Conservation (phyloP, 306 rosid species). For the Mimosa pudica region DNA sequence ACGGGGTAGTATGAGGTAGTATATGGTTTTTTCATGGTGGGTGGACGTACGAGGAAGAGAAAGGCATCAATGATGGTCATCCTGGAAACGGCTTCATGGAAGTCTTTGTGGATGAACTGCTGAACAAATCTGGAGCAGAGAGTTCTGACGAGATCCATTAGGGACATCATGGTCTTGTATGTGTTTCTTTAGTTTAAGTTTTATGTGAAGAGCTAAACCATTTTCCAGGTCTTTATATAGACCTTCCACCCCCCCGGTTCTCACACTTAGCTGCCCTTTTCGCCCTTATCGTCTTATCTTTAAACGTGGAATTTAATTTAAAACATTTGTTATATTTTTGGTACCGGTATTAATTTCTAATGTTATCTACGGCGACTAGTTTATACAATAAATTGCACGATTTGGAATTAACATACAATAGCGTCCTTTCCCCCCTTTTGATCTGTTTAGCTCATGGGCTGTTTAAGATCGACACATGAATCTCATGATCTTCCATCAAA, state of each 20-base stretch:
- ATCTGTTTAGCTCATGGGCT: neutral
- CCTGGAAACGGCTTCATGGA: conserved; percentile 47
- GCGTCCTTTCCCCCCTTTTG: too few relatives aligned
- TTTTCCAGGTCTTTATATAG: neutral
- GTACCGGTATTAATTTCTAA: neutral
- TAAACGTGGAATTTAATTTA: neutral
- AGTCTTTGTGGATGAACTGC: conserved; percentile 41
- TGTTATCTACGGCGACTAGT: too few relatives aligned
- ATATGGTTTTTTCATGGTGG: too few relatives aligned
- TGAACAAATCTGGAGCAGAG: conserved; percentile 12
- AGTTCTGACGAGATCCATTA: conserved; percentile 28
- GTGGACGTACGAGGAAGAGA: conserved; percentile 42
- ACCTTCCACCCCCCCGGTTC: neutral
- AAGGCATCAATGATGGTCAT: conserved; percentile 48
- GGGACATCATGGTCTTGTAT: conserved; percentile 15
- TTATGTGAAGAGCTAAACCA: neutral
- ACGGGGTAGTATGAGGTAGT: too few relatives aligned
- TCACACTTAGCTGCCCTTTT: neutral
- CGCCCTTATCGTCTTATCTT: neutral
- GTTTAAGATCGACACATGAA: neutral
- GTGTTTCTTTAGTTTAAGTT: neutral
- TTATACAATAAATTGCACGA: too few relatives aligned
- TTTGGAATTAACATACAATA: too few relatives aligned
- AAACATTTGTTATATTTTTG: neutral
- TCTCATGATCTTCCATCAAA: too few relatives aligned